Evolutionary conservation across 805 yeast species (phyloP).

Genomic region (Teunomyces barrocoloradensis): DNA sequence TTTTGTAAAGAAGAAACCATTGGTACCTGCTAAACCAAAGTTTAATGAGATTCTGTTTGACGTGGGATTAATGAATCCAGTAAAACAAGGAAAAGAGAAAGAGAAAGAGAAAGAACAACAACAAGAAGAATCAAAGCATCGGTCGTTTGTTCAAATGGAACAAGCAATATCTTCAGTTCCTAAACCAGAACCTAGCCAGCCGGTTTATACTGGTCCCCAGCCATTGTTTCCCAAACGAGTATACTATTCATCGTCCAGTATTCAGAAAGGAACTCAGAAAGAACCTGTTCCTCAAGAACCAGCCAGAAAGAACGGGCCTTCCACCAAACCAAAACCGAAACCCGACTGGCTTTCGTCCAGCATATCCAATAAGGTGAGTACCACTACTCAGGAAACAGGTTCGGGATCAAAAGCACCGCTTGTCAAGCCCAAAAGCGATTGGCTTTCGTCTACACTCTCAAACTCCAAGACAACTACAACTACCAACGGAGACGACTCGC

Average conservation of each 20-base stretch:
- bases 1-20: constrained; percentile 11
- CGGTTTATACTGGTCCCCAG: constrained; percentile 8
- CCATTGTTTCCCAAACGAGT: constrained; percentile 12
- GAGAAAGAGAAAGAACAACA: not conserved
- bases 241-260: constrained; percentile 10
- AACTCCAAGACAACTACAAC: constrained; percentile 9
- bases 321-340: constrained; percentile 3
- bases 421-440: constrained; percentile 9
- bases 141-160: constrained; percentile 4
- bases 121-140: not conserved
- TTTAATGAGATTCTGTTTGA: constrained; percentile 6
- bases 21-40: not conserved
- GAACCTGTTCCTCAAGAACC: constrained; percentile 8
- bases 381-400: constrained; percentile 4
- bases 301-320: not conserved
- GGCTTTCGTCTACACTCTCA: constrained; percentile 13
- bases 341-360: constrained; percentile 16
- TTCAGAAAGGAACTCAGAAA: constrained; percentile 6
- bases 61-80: constrained; percentile 17
- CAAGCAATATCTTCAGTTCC: not conserved
- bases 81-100: constrained; percentile 7
- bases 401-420: constrained; percentile 6
- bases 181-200: not conserved
- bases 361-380: constrained; percentile 6
- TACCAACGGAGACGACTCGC: not conserved